These are phyloP conservation scores for Ophiocordyceps sinensis DNA, from an alignment of 2,329 filamentous ascomycete genomes.

Conservation along the genomic window DNA sequence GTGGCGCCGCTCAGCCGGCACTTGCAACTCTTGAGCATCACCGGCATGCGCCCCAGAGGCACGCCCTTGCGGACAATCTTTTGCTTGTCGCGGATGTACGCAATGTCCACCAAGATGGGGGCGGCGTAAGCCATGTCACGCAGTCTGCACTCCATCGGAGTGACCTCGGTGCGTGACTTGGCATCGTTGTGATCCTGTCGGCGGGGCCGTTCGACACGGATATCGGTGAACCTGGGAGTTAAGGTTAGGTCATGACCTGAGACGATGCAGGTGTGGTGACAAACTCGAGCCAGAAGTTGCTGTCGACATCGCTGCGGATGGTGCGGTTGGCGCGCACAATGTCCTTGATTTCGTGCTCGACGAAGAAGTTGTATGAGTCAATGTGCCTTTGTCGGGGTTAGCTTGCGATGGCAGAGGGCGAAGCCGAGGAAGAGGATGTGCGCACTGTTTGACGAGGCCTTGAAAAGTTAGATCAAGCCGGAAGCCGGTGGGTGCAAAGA, in stretches of 20 bases:
- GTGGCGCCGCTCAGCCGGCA: constrained; percentile 75
- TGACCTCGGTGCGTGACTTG: constrained; percentile 60
- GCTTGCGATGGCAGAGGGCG: background rate
- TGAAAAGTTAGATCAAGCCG: background rate
- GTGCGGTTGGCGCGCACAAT: constrained; percentile 85
- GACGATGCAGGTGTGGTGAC: constrained; percentile 2
- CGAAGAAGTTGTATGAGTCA: constrained; percentile 97
- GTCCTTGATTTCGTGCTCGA: constrained; percentile 91
- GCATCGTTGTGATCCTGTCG: constrained; percentile 62
- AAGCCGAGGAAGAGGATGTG: background rate
- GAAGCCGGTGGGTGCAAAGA: background rate
- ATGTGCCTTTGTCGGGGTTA: constrained; percentile 45
- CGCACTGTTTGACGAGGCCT: constrained; percentile 75
- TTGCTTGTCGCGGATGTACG: constrained; percentile 71
- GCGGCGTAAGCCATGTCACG: constrained; percentile 97
- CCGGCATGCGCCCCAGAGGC: constrained; percentile 77
- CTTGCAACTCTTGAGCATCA: constrained; percentile 94
- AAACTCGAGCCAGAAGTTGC: constrained; percentile 75
- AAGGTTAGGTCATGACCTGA: constrained; percentile 1
- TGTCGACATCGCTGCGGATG: constrained; percentile 84
- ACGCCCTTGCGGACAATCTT: constrained; percentile 62
- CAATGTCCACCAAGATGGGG: constrained; percentile 83
- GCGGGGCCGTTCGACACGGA: constrained; percentile 70
- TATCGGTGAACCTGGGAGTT: constrained; percentile 55
- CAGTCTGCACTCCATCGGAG: constrained; percentile 89